Percentiles rank a stretch among this genome's conserved stretches.
phyloP scores from a whole-genome alignment of 768 basidiomycete species.

The Neoboletus magnificus region DNA sequence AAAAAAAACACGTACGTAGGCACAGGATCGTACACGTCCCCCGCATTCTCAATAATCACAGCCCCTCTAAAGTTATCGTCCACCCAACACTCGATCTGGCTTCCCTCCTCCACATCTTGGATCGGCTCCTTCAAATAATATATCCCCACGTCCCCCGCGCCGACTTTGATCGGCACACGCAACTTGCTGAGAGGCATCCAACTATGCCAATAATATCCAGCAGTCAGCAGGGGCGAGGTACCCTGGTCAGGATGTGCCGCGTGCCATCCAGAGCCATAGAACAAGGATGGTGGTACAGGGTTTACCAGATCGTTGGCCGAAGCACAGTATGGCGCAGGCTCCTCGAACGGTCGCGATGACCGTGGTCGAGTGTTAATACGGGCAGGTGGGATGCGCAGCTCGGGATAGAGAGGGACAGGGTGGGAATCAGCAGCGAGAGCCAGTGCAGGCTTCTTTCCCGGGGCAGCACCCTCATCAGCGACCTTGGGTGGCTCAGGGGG shows the following conservation, averaged over 20 bases:
- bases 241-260: conserved; percentile 64
- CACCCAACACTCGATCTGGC: conserved; percentile 90
- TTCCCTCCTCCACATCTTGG: conserved; percentile 54
- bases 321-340: conserved; percentile 89
- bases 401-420: conserved; percentile 24
- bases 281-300: conserved; percentile 90
- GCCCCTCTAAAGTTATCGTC: conserved; percentile 90
- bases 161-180: conserved; percentile 77
- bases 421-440: conserved; percentile 12
- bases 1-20: conserved; percentile 56
- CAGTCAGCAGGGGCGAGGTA: conserved; percentile 47
- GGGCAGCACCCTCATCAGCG: conserved; percentile 31
- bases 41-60: conserved; percentile 74
- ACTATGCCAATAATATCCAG: conserved; percentile 91
- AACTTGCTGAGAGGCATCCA: conserved; percentile 78
- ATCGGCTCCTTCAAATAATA: conserved; percentile 82
- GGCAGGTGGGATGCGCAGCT: conserved; percentile 57
- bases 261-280: conserved; percentile 92
- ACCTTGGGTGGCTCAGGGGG: conserved; percentile 46
- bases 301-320: conserved; percentile 98
- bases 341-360: conserved; percentile 59
- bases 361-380: conserved; percentile 69
- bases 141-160: conserved; percentile 89
- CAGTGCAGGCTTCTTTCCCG: conserved; percentile 23
- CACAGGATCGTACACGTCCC: conserved; percentile 54